Base-by-base conservation (phyloP, 306 rosid genomes). In the Spatholobus suberectus region DNA sequence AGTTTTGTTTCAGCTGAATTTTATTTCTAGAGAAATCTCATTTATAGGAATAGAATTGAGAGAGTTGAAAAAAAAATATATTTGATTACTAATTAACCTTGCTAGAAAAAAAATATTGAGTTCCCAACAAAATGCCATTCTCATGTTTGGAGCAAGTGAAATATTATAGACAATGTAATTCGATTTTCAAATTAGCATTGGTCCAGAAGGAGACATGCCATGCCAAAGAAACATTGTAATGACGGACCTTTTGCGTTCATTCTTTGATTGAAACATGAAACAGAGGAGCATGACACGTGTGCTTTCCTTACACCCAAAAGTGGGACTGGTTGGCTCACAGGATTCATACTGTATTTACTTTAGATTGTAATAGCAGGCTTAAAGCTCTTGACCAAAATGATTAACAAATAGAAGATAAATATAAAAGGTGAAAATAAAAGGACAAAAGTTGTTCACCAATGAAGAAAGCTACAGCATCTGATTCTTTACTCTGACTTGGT, bases 391-490 rank as follows among this genome's bases (percentile, higher is more conserved):
- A 72, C 66, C 76, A 15, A 58, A 70, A 62, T 85, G 54, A 72
- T 76, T 68, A 77, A 73, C 58, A 71, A 70, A 41, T 52, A 57
- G 20, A 65, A 83, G 54, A 46, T 63, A 76, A 58, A 66, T 18
- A 15, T 13, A 29, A 34, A 21, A 77, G 75, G 63, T 12, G n/a
- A 29, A 80, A 49, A 57, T n/a, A 63, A 23, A 73, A 15, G 62
- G 6, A 15, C n/a, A 71, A 73, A 24, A 43, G 59, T 27, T 43
- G 66, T 93, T 87, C 44, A 93, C 97, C 97, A 73, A 89, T 91
- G 82, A 91, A 91, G 88, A 91, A 91, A 14, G 97, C 89, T 44
- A 86, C 90, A 32, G 92, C 54, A 79, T 93, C 94, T 43, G 96
- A 91, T 76, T 91, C 94, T 85, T 89, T 86, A 6, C 82, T 79